A percentile compares a stretch with the other conserved stretches of the same genome.
Evolutionary conservation across 495 filamentous ascomycete species (phyloP).

Genomic region (Chaetomium cochliodes): DNA sequence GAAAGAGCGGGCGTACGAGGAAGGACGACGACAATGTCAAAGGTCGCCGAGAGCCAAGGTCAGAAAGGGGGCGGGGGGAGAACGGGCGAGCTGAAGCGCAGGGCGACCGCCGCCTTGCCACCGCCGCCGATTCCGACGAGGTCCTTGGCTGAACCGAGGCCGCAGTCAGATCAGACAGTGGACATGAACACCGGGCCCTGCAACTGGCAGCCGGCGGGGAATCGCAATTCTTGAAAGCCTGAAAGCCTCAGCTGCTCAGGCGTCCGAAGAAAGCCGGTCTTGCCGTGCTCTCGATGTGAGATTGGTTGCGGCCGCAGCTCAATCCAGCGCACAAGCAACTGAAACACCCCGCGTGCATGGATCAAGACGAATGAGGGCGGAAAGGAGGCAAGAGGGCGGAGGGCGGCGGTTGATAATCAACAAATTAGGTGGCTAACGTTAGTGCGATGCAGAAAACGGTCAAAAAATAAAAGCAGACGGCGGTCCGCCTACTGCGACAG

Average conservation of each 20-base stretch:
- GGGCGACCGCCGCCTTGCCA: conserved; percentile 24
- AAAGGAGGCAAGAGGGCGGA: neutral
- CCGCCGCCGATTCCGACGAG: conserved; percentile 16
- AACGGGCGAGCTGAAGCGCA: conserved; percentile 19
- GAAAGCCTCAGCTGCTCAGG: conserved; percentile 17
- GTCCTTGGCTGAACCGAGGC: conserved; percentile 14
- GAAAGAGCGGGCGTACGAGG: neutral
- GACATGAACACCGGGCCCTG: neutral
- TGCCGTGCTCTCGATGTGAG: conserved; percentile 11
- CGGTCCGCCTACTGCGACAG: conserved; percentile 11
- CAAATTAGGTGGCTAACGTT: neutral
- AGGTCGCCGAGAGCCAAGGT: neutral
- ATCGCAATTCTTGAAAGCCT: neutral
- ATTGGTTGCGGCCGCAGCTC: conserved; percentile 21
- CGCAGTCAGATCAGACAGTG: neutral
- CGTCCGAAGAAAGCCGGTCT: conserved; percentile 8
- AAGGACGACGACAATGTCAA: neutral
- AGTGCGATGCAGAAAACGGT: neutral
- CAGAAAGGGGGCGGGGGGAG: neutral
- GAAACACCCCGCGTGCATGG: conserved; percentile 11
- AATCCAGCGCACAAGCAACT: conserved; percentile 9
- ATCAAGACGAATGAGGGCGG: neutral
- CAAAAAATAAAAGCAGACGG: conserved; percentile 13
- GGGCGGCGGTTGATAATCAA: neutral
- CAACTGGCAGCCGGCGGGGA: neutral